Evolutionary conservation across 257 asterid species (phyloP).

Genomic region (Jacaranda copaia): DNA sequence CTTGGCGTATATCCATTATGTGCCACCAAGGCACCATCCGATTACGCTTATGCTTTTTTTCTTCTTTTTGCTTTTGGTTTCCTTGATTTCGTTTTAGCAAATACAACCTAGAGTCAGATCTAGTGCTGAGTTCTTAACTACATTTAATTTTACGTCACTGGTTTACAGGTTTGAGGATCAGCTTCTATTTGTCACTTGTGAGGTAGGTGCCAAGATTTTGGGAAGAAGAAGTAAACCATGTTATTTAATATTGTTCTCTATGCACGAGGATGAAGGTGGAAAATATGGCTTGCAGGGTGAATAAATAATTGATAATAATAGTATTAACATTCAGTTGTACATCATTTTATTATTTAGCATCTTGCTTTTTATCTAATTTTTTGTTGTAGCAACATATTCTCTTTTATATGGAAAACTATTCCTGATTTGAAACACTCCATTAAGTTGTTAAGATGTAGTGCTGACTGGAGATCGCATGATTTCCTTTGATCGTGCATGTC

Average conservation of each 20-base stretch:
- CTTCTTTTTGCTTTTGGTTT: too few species aligned
- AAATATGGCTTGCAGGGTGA: neutral
- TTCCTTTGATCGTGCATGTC: neutral
- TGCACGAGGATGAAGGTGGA: conserved; percentile 11
- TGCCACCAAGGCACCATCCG: too few species aligned
- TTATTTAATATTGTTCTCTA: conserved; percentile 25
- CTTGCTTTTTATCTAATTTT: too few species aligned
- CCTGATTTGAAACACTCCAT: conserved; percentile 2
- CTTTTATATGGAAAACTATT: too few species aligned
- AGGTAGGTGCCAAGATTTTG: conserved; percentile 82
- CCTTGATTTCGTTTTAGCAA: neutral
- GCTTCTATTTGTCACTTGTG: conserved; percentile 80
- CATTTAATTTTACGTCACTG: conserved; percentile 7
- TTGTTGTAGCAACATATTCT: too few species aligned
- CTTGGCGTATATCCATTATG: too few species aligned
- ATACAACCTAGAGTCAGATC: conserved; percentile 3
- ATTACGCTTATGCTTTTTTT: too few species aligned
- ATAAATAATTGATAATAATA: conserved; percentile 6
- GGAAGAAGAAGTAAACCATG: conserved; percentile 78
- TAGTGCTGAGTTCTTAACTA: neutral
- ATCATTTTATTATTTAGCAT: too few species aligned
- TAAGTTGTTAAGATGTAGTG: neutral
- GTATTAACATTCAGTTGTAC: neutral
- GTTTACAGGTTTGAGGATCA: conserved; percentile 67
- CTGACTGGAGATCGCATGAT: too few species aligned